Conservation (phyloP, 148 eudicot genomes). For the Tetragonia tetragonoides region DNA sequence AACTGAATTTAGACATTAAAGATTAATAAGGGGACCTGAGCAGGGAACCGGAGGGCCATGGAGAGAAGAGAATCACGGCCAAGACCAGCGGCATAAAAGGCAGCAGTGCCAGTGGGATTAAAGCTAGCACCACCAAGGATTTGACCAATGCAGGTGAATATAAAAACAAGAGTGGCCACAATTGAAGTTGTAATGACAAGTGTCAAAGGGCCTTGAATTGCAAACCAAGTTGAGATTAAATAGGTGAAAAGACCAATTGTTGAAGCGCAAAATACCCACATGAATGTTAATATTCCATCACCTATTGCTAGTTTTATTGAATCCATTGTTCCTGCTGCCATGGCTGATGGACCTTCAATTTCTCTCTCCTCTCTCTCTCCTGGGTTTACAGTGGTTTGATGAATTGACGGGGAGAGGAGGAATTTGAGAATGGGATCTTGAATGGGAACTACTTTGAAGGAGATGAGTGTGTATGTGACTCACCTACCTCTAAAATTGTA, state of each 20-base stretch:
- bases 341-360: neutral
- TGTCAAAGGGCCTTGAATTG: constrained; percentile 33
- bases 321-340: constrained; percentile 23
- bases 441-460: too few species aligned
- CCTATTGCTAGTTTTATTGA: constrained; percentile 47
- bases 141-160: constrained; percentile 30
- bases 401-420: too few species aligned
- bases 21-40: constrained; percentile 21
- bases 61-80: constrained; percentile 33
- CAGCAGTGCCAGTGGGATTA: constrained; percentile 42
- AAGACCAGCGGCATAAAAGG: constrained; percentile 42
- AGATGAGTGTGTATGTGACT: too few species aligned
- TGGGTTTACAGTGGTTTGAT: too few species aligned
- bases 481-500: too few species aligned
- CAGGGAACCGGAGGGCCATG: constrained; percentile 37
- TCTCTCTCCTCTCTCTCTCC: neutral
- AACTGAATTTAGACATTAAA: neutral
- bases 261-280: constrained; percentile 74
- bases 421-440: too few species aligned
- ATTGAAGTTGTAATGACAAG: constrained; percentile 41
- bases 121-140: constrained; percentile 47
- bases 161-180: constrained; percentile 26
- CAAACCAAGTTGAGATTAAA: constrained; percentile 34
- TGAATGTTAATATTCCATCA: constrained; percentile 50
- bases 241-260: constrained; percentile 37